These are phyloP conservation scores for Phaseolus coccineus DNA, from an alignment of 331 rosid species.

Conservation along the genomic window DNA sequence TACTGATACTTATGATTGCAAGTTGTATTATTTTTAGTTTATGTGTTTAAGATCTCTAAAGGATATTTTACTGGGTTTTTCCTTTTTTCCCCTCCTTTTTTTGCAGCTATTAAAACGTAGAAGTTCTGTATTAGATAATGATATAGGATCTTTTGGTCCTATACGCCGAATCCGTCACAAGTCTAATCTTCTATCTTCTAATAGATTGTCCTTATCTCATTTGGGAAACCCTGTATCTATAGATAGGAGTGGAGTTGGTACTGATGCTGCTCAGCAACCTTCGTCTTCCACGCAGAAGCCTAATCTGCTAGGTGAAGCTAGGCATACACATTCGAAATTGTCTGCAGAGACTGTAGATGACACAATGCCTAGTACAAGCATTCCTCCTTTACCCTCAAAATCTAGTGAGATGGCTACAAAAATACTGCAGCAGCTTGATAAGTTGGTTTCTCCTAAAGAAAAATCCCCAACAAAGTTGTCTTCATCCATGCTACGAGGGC, in stretches of 20 bases:
- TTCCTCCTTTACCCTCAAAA: slow-evolving; percentile 59
- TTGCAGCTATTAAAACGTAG: slow-evolving; percentile 71
- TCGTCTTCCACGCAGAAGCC: slow-evolving; percentile 59
- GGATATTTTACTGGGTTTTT: slow-evolving; percentile 32
- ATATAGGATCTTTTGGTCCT: slow-evolving; percentile 78
- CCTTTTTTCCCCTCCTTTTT: not conserved
- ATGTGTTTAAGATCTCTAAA: slow-evolving; percentile 11
- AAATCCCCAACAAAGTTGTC: slow-evolving; percentile 73
- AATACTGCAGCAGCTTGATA: slow-evolving; percentile 81
- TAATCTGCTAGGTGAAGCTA: slow-evolving; percentile 48
- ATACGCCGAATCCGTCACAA: slow-evolving; percentile 82
- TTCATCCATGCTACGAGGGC: slow-evolving; percentile 76
- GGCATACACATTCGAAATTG: slow-evolving; percentile 41
- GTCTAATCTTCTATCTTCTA: slow-evolving; percentile 63
- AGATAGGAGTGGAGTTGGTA: slow-evolving; percentile 45
- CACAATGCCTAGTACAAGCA: slow-evolving; percentile 53
- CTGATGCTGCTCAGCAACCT: slow-evolving; percentile 50
- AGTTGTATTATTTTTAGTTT: not conserved
- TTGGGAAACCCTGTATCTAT: slow-evolving; percentile 47
- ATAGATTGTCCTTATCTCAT: slow-evolving; percentile 55
- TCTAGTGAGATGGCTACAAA: slow-evolving; percentile 80
- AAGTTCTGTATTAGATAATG: slow-evolving; percentile 68
- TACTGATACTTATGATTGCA: slow-evolving; percentile 40
- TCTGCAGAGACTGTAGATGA: slow-evolving; percentile 55
- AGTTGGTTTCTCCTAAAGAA: slow-evolving; percentile 69